Base-by-base conservation (phyloP, 371 early-diverging fungal species). In the Rhizopus sp. region DNA sequence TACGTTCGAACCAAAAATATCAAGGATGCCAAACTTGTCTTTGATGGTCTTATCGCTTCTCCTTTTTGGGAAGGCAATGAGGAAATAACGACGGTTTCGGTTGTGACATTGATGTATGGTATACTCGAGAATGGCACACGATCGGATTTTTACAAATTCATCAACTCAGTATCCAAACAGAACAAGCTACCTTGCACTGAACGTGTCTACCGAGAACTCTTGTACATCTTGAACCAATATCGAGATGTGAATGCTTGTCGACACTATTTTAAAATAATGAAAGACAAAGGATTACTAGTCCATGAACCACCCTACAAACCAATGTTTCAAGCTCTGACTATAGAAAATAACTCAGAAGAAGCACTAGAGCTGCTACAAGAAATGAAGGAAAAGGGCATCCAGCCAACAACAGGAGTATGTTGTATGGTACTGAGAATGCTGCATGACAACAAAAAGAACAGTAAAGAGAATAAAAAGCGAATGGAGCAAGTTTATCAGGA, bases 371-470 rank as follows among this genome's bases (percentile, higher is more conserved):
- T 81, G 0, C 69, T 75, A 35, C 51, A 75, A 3, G 66, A 72
- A 34, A 80, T 85, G 82, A 49, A 53, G 1, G 59, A 66, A 1
- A 64, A 57, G 2, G 71, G 63, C 0, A 47, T 70, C 4, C 8
- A 42, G 3, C 75, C 80, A 7, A 63, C 64, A 1, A 47, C 68
- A 32, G 57, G 64, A 0, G 60, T 52, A 5, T 84, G 72, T 46
- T 62, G 72, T 39, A 59, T 73, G 34, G 9, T 75, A 0, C 40
- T 79, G 30, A 15, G 37, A 1, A 17, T 56, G 17, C 45, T 73
- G 3, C 50, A 39, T 3, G 31, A 31, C 5, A 39, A 40, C 13
- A 41, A 50, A 46, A 5, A 13, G 5, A 7, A 52, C 33, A 30
- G 38, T 17, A 31, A 38, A 30, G 40, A 55, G 50, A 46, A 32